Evolutionary conservation across 805 yeast genomes (phyloP), one percentile per base, ranked within the genome.

Genomic region (Candida ponderosae): DNA sequence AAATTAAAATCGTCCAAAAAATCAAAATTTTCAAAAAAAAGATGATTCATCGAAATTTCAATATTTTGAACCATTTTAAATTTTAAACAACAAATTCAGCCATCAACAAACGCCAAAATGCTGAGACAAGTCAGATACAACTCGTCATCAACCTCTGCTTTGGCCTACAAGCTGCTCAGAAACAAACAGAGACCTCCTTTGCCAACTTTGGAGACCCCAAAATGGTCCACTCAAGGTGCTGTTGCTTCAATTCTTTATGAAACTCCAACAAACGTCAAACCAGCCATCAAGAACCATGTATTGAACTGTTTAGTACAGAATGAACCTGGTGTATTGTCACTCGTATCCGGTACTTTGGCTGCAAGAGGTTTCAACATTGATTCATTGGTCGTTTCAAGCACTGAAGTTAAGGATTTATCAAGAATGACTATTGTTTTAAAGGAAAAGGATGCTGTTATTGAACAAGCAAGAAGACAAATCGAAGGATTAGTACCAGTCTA

Each of bases 291-390:
- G 48, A 84, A 84, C 54, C 98, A 93, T 53, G 94, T 93, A 32
- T 72, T 93, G 59, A 93, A 90, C 72, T 93, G 98, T 67, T 72
- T 93, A 57, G 98, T 93, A 15, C 97, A 93, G 65, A 90, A 93
- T 62, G 98, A 93, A 65, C 97, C 98, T 7, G 98, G 98, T 72
- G 98, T 93, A 33, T 69, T 93, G 52, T 81, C 95, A 27, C 76
- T 90, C 38, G 85, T 93, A 31, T 83, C 97, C 6, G 96, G 97
- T 38, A 88, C 95, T 37, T 72, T 93, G 48, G 98, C 98, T 29
- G 97, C 97, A 29, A 76, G 98, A 61, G 98, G 98, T 15, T 93
- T 93, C 77, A 93, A 93, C 68, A 93, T 93, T 55, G 98, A 93
- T 62, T 90, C 97, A 10, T 72, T 93, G 46, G 96, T 93, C 41